A percentile compares a stretch with the other conserved stretches of the same genome.
Evolutionary conservation across 192 early-diverging fungal species (phyloP).

Genomic region (Rhizophagus clarus): DNA sequence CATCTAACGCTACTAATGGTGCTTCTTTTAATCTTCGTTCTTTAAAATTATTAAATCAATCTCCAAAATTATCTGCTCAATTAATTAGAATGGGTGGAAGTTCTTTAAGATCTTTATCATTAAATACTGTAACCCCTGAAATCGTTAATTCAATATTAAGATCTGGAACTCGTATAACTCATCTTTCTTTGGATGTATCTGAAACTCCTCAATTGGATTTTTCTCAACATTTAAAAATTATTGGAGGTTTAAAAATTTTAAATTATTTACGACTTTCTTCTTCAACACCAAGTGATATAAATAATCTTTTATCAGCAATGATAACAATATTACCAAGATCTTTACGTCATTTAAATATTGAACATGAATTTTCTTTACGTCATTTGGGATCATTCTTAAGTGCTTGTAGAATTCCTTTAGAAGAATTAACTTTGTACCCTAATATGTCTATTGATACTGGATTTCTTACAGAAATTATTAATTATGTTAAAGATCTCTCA

Average conservation of each 20-base stretch:
- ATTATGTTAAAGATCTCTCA: not conserved
- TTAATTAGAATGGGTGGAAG: not conserved
- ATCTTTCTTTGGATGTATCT: not conserved
- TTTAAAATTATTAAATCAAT: conserved; percentile 4
- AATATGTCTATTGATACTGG: not conserved
- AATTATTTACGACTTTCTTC: not conserved
- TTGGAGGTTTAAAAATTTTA: not conserved
- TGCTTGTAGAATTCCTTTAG: not conserved
- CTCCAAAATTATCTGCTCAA: not conserved
- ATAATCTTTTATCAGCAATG: not conserved
- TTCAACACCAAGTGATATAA: not conserved
- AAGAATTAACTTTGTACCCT: conserved; percentile 18
- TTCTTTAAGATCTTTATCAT: not conserved
- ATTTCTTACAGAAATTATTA: not conserved
- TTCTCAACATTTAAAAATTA: not conserved
- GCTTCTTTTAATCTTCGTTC: not conserved
- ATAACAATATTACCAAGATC: not conserved
- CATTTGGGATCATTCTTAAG: not conserved
- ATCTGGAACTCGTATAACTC: not conserved
- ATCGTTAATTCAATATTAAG: not conserved
- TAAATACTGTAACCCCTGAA: not conserved
- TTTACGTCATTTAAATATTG: not conserved
- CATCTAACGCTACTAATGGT: not conserved
- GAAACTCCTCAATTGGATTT: not conserved
- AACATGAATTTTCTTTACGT: conserved; percentile 3